Evolutionary conservation across 1,139 yeast species (phyloP), one percentile per base, ranked within the genome.

Genomic region (Scheffersomyces cryptocercus): DNA sequence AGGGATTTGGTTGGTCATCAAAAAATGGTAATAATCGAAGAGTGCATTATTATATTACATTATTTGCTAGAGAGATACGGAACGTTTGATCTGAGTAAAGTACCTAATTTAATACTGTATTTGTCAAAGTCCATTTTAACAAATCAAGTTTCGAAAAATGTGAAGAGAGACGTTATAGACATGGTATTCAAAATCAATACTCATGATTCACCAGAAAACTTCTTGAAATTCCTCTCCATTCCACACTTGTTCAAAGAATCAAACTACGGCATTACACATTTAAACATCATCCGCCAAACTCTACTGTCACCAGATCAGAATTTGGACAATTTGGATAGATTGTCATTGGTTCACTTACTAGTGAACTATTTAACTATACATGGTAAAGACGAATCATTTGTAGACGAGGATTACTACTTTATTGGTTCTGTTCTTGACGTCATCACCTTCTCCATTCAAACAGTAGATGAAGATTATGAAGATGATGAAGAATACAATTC

Each of bases 371-470:
- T 66, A 8, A 37, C 39, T 1, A 48, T 61, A 3, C 65, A 58
- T 38, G 65, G 59, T 1, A 41, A 49, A n/a, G 6, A 29, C 5
- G 35, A 37, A 6, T 39, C 45, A 10, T 62, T 55, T 41, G 29
- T 28, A 1, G 24, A 44, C 2, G 48, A 45, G 1, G 72, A 68
- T 43, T 65, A 52, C 44, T 8, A 42, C 6, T 46, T 55, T 3
- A 49, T 68, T 14, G 64, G 59, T 1, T 47, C 52, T 6, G 49
- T 68, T 5, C 53, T 68, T 6, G 51, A 62, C 2, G 45, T 53
- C 2, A 49, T 67, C n/a, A 43, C 59, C 3, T 58, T 58, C 36
- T 53, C 65, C 1, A 42, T 63, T 3, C 36, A 37, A 2, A 41
- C 45, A 13, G 37, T 36, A n/a, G 54, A 48, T 20, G 51, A 48